These are phyloP conservation scores for Phialophora tarda DNA, from an alignment of 2,329 filamentous ascomycete genomes.

Conservation along the genomic window DNA sequence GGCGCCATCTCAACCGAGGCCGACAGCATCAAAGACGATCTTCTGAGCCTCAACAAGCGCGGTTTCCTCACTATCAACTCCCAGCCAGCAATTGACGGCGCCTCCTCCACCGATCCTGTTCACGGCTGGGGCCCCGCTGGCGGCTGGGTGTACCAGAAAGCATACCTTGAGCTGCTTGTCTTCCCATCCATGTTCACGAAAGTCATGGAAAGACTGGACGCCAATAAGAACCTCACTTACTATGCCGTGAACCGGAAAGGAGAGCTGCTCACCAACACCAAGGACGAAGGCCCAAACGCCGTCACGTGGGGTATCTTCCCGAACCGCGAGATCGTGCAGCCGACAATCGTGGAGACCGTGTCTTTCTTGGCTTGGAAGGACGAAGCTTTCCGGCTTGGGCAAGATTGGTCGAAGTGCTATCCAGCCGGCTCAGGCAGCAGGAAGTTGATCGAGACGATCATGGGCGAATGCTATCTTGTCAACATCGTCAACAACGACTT, in stretches of 20 bases:
- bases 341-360: constrained; percentile 97
- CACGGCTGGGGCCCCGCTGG: constrained; percentile 95
- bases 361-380: constrained; percentile 99
- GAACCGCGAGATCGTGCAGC: constrained; percentile 98
- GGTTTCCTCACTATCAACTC: constrained; percentile 97
- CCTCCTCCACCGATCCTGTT: constrained; percentile 81
- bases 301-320: constrained; percentile 99
- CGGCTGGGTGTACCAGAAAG: constrained; percentile 98
- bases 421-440: constrained; percentile 76
- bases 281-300: constrained; percentile 88
- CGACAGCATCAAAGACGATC: constrained; percentile 73
- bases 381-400: constrained; percentile 89
- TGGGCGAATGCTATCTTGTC: constrained; percentile 90
- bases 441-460: constrained; percentile 77
- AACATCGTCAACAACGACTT: constrained; percentile 99
- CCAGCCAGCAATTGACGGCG: constrained; percentile 90
- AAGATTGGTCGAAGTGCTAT: constrained; percentile 94
- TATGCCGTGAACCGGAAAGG: constrained; percentile 89
- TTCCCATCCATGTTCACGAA: constrained; percentile 78
- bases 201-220: constrained; percentile 76
- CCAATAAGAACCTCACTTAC: constrained; percentile 83
- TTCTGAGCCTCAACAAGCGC: constrained; percentile 81
- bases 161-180: constrained; percentile 90
- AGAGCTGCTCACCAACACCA: constrained; percentile 81
- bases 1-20: constrained; percentile 82